phyloP scores from a whole-genome alignment of 306 rosid genomes.

The Quercus dentata region DNA sequence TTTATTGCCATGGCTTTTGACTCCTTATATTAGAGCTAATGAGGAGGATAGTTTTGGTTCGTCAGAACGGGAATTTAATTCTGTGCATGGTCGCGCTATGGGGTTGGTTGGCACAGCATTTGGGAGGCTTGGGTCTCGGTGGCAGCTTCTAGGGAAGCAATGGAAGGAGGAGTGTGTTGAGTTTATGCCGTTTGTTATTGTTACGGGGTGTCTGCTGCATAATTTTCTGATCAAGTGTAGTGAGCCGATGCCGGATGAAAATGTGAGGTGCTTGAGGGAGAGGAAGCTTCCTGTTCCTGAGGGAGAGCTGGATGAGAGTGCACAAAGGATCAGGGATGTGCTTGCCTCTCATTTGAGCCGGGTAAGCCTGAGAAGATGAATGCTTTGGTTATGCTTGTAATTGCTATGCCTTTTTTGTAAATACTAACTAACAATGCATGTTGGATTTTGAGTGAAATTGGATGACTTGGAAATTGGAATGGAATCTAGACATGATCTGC shows the following conservation, averaged over 20 bases:
- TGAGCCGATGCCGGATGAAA: constrained; percentile 38
- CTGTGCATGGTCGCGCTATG: constrained; percentile 51
- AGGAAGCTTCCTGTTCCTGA: constrained; percentile 34
- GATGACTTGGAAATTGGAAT: constrained; percentile 9
- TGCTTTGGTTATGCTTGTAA: not conserved
- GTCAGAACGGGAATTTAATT: constrained; percentile 47
- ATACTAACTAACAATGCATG: not conserved
- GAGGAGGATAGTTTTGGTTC: constrained; percentile 57
- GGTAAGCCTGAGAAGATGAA: constrained; percentile 54
- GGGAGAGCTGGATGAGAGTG: constrained; percentile 56
- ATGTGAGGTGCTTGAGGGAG: constrained; percentile 24
- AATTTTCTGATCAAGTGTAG: constrained; percentile 66
- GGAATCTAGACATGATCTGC: not conserved
- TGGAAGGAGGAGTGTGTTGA: constrained; percentile 71
- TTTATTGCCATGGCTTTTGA: constrained; percentile 75
- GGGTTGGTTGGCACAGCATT: constrained; percentile 51
- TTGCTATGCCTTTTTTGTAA: not conserved
- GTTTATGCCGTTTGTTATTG: constrained; percentile 64
- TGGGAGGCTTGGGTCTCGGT: constrained; percentile 43
- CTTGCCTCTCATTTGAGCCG: constrained; percentile 69
- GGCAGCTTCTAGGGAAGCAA: constrained; percentile 61
- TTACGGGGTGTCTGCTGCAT: constrained; percentile 73
- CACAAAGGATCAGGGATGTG: constrained; percentile 54
- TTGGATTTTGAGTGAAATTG: not conserved
- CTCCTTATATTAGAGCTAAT: constrained; percentile 53